Conservation (phyloP, 2,329 filamentous ascomycete genomes). For the Nannizziopsis arthrosporioides region DNA sequence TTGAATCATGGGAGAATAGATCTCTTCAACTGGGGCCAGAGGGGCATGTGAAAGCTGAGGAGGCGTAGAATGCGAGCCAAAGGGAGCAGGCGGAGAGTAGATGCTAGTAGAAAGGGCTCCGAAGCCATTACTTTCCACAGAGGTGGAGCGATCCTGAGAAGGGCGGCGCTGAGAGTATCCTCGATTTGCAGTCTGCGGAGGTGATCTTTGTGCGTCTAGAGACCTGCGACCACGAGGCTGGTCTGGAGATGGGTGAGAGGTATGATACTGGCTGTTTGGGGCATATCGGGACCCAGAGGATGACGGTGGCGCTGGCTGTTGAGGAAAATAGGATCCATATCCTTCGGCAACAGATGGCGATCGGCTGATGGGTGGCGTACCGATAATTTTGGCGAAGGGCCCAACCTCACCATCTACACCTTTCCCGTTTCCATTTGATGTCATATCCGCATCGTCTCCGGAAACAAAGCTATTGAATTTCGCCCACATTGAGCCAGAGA, state of each 20-base stretch:
- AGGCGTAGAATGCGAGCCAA: slow-evolving; percentile 19
- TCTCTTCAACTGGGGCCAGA: slow-evolving; percentile 32
- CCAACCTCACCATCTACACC: slow-evolving; percentile 52
- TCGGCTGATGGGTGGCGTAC: slow-evolving; percentile 62
- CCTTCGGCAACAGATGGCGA: slow-evolving; percentile 64
- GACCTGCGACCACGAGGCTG: slow-evolving; percentile 40
- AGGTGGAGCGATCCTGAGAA: slow-evolving; percentile 29
- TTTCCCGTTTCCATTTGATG: slow-evolving; percentile 45
- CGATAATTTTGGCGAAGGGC: slow-evolving; percentile 70
- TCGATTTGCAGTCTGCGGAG: slow-evolving; percentile 23
- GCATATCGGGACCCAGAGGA: slow-evolving; percentile 33
- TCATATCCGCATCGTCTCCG: slow-evolving; percentile 68
- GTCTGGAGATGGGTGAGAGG: slow-evolving; percentile 42
- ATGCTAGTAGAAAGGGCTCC: slow-evolving; percentile 18
- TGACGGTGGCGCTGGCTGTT: slow-evolving; percentile 25
- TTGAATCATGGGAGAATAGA: slow-evolving; percentile 20
- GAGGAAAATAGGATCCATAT: slow-evolving; percentile 49
- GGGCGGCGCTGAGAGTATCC: slow-evolving; percentile 26
- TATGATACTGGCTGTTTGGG: slow-evolving; percentile 32
- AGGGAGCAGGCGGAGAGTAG: slow-evolving; percentile 19
- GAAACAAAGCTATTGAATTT: slow-evolving; percentile 95
- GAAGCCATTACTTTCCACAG: slow-evolving; percentile 26
- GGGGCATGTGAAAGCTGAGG: slow-evolving; percentile 30
- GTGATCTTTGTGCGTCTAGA: slow-evolving; percentile 36
- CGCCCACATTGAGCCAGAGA: slow-evolving; percentile 79